Percentiles rank a stretch among this genome's conserved stretches.
phyloP scores from a whole-genome alignment of 2,329 filamentous ascomycete genomes.

The Alternaria triticina region DNA sequence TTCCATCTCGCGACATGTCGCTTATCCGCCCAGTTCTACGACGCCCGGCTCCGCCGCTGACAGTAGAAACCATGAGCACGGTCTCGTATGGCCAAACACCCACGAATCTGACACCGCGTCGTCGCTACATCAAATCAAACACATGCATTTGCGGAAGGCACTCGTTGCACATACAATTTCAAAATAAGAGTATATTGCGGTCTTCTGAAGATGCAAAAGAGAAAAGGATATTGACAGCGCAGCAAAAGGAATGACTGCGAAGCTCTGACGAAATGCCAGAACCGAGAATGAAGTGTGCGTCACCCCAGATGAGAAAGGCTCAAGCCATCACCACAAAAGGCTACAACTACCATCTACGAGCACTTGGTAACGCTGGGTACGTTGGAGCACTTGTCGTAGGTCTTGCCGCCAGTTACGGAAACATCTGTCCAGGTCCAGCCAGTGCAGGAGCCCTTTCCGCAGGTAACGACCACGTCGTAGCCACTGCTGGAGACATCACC shows the following conservation, averaged over 20 bases:
- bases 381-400: slow-evolving; percentile 40
- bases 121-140: neutral
- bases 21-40: neutral
- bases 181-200: neutral
- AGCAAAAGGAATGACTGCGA: neutral
- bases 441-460: slow-evolving; percentile 56
- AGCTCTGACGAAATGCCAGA: neutral
- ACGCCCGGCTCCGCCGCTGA: neutral
- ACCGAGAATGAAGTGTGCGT: neutral
- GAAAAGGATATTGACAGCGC: neutral
- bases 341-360: slow-evolving; percentile 6
- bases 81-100: neutral
- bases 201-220: neutral
- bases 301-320: neutral
- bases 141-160: neutral
- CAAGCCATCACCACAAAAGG: neutral
- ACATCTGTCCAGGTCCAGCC: slow-evolving; percentile 62
- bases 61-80: neutral
- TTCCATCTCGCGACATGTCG: neutral
- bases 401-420: slow-evolving; percentile 47
- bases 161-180: too few species aligned
- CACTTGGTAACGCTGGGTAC: slow-evolving; percentile 39
- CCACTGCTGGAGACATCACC: slow-evolving; percentile 42
- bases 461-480: slow-evolving; percentile 61
- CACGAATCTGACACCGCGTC: neutral